Evolutionary conservation across 2,329 filamentous ascomycete genomes (phyloP).

Genomic region (Rhynchosporium graminicola): DNA sequence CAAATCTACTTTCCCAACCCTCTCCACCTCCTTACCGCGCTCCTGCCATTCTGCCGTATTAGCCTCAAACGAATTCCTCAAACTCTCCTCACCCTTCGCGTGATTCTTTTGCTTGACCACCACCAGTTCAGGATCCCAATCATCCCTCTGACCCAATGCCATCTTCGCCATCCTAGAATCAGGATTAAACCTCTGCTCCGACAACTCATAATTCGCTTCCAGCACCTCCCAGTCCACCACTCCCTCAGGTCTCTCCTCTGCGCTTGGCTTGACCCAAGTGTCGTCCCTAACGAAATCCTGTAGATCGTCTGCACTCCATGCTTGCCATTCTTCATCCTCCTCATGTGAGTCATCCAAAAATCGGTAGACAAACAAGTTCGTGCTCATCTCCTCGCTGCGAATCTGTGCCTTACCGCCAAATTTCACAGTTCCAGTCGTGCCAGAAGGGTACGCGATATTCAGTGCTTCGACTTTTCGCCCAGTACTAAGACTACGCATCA

Average conservation of each 20-base stretch:
- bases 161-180: not conserved
- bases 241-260: constrained; percentile 31
- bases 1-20: not conserved
- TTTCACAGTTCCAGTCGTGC: constrained; percentile 33
- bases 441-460: constrained; percentile 35
- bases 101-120: not conserved
- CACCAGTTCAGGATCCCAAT: not conserved
- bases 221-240: constrained; percentile 33
- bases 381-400: constrained; percentile 23
- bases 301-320: constrained; percentile 18
- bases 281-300: constrained; percentile 28
- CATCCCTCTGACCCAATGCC: constrained; percentile 8
- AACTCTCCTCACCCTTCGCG: not conserved
- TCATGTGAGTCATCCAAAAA: constrained; percentile 20
- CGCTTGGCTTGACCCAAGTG: constrained; percentile 28
- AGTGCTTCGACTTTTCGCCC: constrained; percentile 32
- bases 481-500: constrained; percentile 25
- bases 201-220: constrained; percentile 23
- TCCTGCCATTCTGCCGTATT: not conserved
- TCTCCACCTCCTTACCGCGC: not conserved
- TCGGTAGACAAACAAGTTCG: constrained; percentile 22
- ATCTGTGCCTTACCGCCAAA: constrained; percentile 33
- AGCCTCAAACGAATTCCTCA: not conserved
- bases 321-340: constrained; percentile 21
- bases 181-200: constrained; percentile 18